Percentiles rank a stretch among this genome's conserved stretches.
Evolutionary conservation across 1,139 yeast genomes (phyloP).

Genomic region (Petasospora fabianii): DNA sequence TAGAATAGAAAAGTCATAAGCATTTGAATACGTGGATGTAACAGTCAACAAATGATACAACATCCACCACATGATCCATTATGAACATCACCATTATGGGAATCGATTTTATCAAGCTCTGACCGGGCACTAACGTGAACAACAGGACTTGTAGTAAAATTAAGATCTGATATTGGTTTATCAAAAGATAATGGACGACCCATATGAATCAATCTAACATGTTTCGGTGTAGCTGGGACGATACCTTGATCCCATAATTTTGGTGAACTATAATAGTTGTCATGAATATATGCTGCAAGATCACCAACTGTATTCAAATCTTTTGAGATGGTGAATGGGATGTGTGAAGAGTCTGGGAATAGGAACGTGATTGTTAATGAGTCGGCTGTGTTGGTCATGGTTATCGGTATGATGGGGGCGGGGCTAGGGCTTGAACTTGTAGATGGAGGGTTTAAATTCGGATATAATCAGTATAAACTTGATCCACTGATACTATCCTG

Average conservation of each 20-base stretch:
- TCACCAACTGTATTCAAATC: too few species aligned
- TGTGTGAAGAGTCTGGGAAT: conserved; percentile 10
- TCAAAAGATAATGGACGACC: conserved; percentile 14
- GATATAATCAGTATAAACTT: too few species aligned
- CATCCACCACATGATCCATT: conserved; percentile 5
- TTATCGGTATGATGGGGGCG: not conserved
- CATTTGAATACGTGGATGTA: not conserved
- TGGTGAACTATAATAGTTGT: not conserved
- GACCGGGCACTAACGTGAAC: conserved; percentile 22
- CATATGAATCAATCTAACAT: conserved; percentile 22
- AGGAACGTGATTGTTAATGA: conserved; percentile 5
- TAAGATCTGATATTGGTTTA: not conserved
- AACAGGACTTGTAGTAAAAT: conserved; percentile 11
- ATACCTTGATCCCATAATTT: conserved; percentile 1
- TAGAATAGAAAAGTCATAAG: too few species aligned
- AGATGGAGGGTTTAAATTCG: too few species aligned
- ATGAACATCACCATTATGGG: not conserved
- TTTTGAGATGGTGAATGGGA: too few species aligned
- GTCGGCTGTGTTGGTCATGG: not conserved
- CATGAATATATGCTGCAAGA: too few species aligned
- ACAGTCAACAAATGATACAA: conserved; percentile 13
- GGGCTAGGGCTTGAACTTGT: not conserved
- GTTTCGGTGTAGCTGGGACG: conserved; percentile 8
- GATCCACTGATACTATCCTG: too few species aligned
- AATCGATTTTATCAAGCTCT: not conserved